Percentiles rank a stretch among this genome's conserved stretches.
Evolutionary conservation across 176 grass and related monocot genomes (phyloP).

Genomic region (Neostapfia colusana): DNA sequence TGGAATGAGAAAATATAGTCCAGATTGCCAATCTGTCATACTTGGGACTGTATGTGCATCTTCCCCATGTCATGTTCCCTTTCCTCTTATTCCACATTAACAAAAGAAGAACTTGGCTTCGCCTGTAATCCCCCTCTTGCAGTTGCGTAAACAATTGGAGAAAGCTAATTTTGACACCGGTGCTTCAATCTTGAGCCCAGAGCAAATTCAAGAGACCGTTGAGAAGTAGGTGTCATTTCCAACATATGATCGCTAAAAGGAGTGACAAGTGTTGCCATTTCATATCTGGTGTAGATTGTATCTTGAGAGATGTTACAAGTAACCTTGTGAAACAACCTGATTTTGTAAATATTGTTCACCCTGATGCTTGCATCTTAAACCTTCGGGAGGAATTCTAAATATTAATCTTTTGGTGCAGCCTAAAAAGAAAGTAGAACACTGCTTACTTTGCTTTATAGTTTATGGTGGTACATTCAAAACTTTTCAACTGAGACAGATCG

Average conservation of each 20-base stretch:
- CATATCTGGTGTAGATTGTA: neutral
- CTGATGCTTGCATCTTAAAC: neutral
- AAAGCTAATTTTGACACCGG: slow-evolving; percentile 58
- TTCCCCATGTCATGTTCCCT: neutral
- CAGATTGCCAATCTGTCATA: slow-evolving; percentile 59
- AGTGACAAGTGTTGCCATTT: neutral
- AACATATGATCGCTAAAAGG: neutral
- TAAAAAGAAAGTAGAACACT: neutral
- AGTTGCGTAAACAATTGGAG: slow-evolving; percentile 60
- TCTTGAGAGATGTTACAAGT: neutral
- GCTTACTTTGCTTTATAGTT: neutral
- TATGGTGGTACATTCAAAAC: neutral
- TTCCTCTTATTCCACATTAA: neutral
- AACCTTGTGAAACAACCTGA: neutral
- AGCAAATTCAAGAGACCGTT: slow-evolving; percentile 54
- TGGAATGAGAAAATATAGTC: slow-evolving; percentile 55
- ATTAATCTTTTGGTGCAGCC: neutral
- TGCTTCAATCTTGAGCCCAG: slow-evolving; percentile 46
- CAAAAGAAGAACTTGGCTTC: neutral
- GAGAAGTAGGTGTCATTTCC: slow-evolving; percentile 13
- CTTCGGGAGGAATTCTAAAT: too few species aligned
- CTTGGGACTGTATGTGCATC: slow-evolving; percentile 48
- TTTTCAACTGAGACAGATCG: too few species aligned
- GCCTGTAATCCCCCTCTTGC: slow-evolving; percentile 14
- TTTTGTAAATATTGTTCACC: neutral